Evolutionary conservation across 2,329 filamentous ascomycete species (phyloP).

Genomic region (Venturia nashicola): DNA sequence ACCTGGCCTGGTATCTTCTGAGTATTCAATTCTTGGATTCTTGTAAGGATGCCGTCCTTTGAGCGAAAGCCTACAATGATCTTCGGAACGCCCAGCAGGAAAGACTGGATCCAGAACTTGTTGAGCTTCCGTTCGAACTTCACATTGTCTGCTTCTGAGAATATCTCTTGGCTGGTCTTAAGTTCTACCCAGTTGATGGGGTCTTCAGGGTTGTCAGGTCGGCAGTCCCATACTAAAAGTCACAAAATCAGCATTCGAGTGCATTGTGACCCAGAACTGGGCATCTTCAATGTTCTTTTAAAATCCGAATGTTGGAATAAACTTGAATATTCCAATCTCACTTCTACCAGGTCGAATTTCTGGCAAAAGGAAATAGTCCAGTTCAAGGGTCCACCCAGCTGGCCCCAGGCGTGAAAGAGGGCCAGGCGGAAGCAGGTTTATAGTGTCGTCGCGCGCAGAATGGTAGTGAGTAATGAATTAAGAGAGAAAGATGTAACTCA

Average conservation of each 20-base stretch:
- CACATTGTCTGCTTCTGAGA: slow-evolving; percentile 52
- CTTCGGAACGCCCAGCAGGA: slow-evolving; percentile 81
- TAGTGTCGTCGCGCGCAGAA: not conserved
- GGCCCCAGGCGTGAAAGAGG: not conserved
- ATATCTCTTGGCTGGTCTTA: slow-evolving; percentile 54
- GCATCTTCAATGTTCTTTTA: not conserved
- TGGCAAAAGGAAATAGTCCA: not conserved
- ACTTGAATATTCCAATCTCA: not conserved
- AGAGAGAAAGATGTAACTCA: slow-evolving; percentile 22
- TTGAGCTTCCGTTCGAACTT: slow-evolving; percentile 83
- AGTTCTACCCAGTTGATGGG: slow-evolving; percentile 88
- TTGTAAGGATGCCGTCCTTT: slow-evolving; percentile 56
- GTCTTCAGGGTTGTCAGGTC: slow-evolving; percentile 60
- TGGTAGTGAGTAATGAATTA: slow-evolving; percentile 4
- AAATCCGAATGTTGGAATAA: not conserved
- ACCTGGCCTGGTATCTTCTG: slow-evolving; percentile 66
- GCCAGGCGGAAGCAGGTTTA: not conserved
- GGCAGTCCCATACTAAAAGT: slow-evolving; percentile 61
- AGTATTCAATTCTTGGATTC: slow-evolving; percentile 69
- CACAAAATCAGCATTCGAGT: slow-evolving; percentile 1
- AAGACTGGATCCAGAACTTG: slow-evolving; percentile 96
- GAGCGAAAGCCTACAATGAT: slow-evolving; percentile 84
- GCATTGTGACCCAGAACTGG: not conserved
- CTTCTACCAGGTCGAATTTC: not conserved
- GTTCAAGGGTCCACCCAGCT: not conserved